Conservation (phyloP, 768 basidiomycete species). For the Tylopilus plumbeoviolaceoides region DNA sequence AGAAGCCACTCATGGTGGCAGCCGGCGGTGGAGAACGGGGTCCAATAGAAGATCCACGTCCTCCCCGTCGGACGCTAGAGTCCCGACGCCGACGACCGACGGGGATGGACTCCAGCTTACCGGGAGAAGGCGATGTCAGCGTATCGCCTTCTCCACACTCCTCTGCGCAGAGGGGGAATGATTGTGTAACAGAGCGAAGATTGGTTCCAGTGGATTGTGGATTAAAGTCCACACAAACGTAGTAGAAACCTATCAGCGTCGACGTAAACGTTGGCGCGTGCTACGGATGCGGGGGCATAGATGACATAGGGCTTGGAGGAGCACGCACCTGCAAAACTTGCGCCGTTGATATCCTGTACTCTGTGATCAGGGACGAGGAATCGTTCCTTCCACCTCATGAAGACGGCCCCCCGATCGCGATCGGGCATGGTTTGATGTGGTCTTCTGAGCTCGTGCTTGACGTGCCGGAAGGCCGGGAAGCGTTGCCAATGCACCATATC, state of each 20-base stretch:
- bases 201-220: conserved; percentile 45
- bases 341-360: conserved; percentile 91
- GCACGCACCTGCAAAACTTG: conserved; percentile 84
- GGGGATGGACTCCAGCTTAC: conserved; percentile 39
- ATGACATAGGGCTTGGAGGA: neutral
- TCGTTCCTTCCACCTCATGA: conserved; percentile 97
- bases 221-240: conserved; percentile 90
- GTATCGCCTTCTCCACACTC: conserved; percentile 26
- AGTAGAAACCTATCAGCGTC: conserved; percentile 73
- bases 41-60: conserved; percentile 47
- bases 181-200: conserved; percentile 32
- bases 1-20: conserved; percentile 86
- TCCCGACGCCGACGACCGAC: conserved; percentile 36
- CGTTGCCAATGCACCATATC: conserved; percentile 94
- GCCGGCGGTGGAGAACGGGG: conserved; percentile 44
- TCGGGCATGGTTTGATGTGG: conserved; percentile 77
- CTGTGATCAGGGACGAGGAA: conserved; percentile 95
- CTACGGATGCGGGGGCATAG: neutral
- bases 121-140: conserved; percentile 28
- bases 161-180: conserved; percentile 31
- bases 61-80: conserved; percentile 42
- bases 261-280: conserved; percentile 15
- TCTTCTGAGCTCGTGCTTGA: conserved; percentile 72
- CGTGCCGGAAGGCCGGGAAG: conserved; percentile 85
- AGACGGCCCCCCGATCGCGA: conserved; percentile 75